Conservation (phyloP, 345 rosid species). For the Bretschneidera sinensis region DNA sequence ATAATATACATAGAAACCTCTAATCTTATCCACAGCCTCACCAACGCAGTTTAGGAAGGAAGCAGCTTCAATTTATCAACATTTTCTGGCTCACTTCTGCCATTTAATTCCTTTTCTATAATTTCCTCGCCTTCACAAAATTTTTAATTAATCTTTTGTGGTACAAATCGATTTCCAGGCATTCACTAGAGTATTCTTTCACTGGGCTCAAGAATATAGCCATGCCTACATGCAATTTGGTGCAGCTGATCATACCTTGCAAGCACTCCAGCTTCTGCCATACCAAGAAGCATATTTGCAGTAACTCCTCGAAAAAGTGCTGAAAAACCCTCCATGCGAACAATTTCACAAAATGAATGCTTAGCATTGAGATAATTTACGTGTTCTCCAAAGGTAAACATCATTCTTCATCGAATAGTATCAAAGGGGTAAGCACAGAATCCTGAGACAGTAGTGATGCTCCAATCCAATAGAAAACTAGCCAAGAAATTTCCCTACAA, state of each 20-base stretch:
- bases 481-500: constrained; percentile 82
- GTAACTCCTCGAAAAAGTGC: constrained; percentile 75
- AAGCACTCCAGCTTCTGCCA: constrained; percentile 94
- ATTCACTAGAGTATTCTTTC: background rate
- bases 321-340: constrained; percentile 56
- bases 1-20: background rate
- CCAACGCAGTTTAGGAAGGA: too few species aligned
- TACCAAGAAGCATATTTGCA: constrained; percentile 93
- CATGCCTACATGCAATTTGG: constrained; percentile 44
- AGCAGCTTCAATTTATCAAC: background rate
- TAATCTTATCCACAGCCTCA: background rate
- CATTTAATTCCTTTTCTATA: background rate
- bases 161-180: background rate
- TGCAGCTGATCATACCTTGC: constrained; percentile 91
- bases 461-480: constrained; percentile 91
- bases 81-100: background rate
- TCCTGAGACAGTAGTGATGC: constrained; percentile 79
- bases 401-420: constrained; percentile 85
- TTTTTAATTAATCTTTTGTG: too few species aligned
- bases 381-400: constrained; percentile 87
- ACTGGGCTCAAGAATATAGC: constrained; percentile 16
- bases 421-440: constrained; percentile 92
- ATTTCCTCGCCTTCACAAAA: too few species aligned
- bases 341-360: constrained; percentile 68
- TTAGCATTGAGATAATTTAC: constrained; percentile 49